Evolutionary conservation across 129 eudicot species (phyloP).

Genomic region (Rutidosis leptorrhynchoides): DNA sequence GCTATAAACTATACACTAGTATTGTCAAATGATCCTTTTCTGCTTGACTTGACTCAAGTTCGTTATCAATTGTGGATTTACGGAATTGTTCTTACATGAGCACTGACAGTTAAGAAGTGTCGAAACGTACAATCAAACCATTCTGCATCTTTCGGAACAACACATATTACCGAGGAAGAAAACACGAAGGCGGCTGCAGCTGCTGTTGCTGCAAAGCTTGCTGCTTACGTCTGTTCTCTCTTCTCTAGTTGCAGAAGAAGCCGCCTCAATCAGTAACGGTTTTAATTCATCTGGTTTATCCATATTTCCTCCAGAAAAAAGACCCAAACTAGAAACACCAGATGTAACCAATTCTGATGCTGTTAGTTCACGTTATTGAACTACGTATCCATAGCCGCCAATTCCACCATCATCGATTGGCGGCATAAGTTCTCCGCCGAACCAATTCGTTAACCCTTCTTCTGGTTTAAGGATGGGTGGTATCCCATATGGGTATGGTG

Average conservation of each 20-base stretch:
- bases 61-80: too few species aligned
- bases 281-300: conserved; percentile 22
- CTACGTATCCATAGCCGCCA: conserved; percentile 34
- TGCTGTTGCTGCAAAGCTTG: conserved; percentile 83
- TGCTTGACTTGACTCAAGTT: too few species aligned
- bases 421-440: conserved; percentile 39
- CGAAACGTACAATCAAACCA: conserved; percentile 31
- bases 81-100: too few species aligned
- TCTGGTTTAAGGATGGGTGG: conserved; percentile 49
- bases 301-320: conserved; percentile 22
- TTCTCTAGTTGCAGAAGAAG: conserved; percentile 88
- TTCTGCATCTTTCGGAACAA: conserved; percentile 37
- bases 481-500: conserved; percentile 54
- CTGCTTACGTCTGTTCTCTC: conserved; percentile 84
- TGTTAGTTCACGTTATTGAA: conserved; percentile 32
- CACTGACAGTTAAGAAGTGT: too few species aligned
- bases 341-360: conserved; percentile 42
- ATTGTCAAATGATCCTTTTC: too few species aligned
- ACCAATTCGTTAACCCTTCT: conserved; percentile 54
- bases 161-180: conserved; percentile 60
- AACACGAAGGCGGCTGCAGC: conserved; percentile 77
- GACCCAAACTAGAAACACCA: conserved; percentile 58
- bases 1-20: too few species aligned
- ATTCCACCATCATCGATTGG: conserved; percentile 38
- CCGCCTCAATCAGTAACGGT: conserved; percentile 61